These are phyloP conservation scores for Ehretia macrophylla DNA, from an alignment of 257 asterid genomes.

Conservation along the genomic window DNA sequence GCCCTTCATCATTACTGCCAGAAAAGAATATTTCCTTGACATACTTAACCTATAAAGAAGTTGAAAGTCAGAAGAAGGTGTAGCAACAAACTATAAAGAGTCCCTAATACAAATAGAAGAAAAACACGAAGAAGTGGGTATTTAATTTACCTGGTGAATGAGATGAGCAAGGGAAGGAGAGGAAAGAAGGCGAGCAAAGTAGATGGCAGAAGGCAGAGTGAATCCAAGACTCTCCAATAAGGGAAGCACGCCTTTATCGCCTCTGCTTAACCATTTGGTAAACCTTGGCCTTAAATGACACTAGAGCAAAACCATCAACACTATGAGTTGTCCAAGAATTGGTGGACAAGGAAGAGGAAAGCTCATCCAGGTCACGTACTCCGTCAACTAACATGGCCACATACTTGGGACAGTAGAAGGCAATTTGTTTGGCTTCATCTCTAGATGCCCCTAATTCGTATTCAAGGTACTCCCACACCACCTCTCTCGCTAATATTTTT, in stretches of 20 bases:
- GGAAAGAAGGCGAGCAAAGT: conserved; percentile 62
- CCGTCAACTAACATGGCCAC: conserved; percentile 57
- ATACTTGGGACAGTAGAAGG: conserved; percentile 57
- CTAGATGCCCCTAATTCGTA: conserved; percentile 49
- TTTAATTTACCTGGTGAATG: conserved; percentile 66
- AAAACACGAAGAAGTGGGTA: no score
- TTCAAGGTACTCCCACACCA: conserved; percentile 54
- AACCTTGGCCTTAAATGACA: conserved; percentile 48
- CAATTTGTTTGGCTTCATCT: conserved; percentile 55
- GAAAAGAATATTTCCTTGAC: conserved; percentile 79
- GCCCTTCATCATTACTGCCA: conserved; percentile 48
- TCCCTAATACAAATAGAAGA: no score
- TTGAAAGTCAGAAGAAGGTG: conserved; percentile 12
- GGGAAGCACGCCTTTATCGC: conserved; percentile 80
- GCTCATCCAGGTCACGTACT: conserved; percentile 68
- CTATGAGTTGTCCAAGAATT: conserved; percentile 8
- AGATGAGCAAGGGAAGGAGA: conserved; percentile 50
- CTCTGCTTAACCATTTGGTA: conserved; percentile 59
- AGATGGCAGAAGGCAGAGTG: conserved; percentile 68
- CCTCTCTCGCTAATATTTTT: conserved; percentile 57
- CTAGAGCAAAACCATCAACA: conserved; percentile 8
- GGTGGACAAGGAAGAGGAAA: conserved; percentile 25
- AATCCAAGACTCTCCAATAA: conserved; percentile 84
- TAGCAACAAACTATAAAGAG: no score
- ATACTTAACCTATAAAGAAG: conserved; percentile 65